Base-by-base conservation (phyloP, 371 early-diverging fungal genomes). In the Chytridium lagenaria region DNA sequence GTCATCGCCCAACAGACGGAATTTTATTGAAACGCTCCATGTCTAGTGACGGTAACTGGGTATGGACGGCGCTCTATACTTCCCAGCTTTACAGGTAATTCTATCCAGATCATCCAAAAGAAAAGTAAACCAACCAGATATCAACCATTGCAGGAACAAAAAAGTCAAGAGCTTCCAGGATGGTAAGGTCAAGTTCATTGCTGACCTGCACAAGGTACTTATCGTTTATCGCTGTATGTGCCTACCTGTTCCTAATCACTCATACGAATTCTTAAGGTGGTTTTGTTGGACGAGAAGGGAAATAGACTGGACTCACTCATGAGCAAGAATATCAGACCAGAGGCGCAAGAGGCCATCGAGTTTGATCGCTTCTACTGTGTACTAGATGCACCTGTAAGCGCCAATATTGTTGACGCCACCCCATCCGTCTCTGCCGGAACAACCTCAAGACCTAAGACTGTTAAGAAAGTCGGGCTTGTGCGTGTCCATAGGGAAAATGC, bases 161-260 rank as follows among this genome's bases (percentile, higher is more conserved):
- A 73, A 73, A 39, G 64, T 69, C 51, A 73, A 73, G 37, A 59
- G 50, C 31, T 73, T 31, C 28, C 5, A 50, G 19, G 74, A 73
- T 15, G 74, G 74, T 55, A 36, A n/a, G 23, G 38, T 73, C 31
- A 39, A 16, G 44, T 65, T 34, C 52, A 1, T 59, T 16, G 31
- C n/a, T 22, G 61, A 57, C 3, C 19, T 22, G 0, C n/a, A 1
- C 59, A 68, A 51, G 68, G 74, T 59, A 65, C 31, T 26, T 31
- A 16, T 15, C 31, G 44, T 34, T 12, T 3, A 0, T 59, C 1
- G 23, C 40, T 31, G 23, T 31, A 5, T 44, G 19, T 12, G 19
- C 19, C 12, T 12, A 44, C 44, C 7, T 44, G 44, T 44, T 44
- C n/a, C n/a, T n/a, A 44, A 44, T 12, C 7, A 19, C 44, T 44